Evolutionary conservation across 2,329 filamentous ascomycete genomes (phyloP).

Genomic region (Nothopassalora personata): DNA sequence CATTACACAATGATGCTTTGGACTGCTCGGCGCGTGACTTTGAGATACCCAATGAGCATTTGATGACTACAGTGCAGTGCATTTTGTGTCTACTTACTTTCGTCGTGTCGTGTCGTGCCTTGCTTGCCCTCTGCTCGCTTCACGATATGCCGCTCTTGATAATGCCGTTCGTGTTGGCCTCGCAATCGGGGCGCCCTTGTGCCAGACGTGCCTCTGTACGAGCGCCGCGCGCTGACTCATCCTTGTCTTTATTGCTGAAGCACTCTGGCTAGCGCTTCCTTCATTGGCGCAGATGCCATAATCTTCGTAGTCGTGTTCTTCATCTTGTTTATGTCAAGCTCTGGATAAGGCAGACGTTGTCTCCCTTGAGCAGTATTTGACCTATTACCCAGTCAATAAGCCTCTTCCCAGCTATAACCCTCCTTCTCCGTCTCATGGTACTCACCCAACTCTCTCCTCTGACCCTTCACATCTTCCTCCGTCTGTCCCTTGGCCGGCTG

Average conservation of each 20-base stretch:
- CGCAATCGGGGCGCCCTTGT: no score
- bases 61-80: slow-evolving; percentile 24
- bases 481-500: slow-evolving; percentile 21
- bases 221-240: not conserved
- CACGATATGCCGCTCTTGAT: not conserved
- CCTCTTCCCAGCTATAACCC: not conserved
- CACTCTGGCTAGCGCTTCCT: not conserved
- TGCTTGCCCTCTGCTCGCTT: not conserved
- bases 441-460: slow-evolving; percentile 18
- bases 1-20: not conserved
- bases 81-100: slow-evolving; percentile 17
- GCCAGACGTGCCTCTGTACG: no score
- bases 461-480: slow-evolving; percentile 18
- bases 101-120: not conserved
- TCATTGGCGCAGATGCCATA: not conserved
- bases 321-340: slow-evolving; percentile 10
- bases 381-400: slow-evolving; percentile 45
- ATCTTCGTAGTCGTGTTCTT: not conserved
- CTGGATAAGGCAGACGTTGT: slow-evolving; percentile 79
- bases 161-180: not conserved
- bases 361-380: slow-evolving; percentile 80
- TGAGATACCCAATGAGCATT: slow-evolving; percentile 63
- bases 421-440: not conserved
- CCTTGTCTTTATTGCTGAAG: not conserved
- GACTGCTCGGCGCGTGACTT: slow-evolving; percentile 12